phyloP scores from a whole-genome alignment of 2,329 filamentous ascomycete species.

The Fusarium bactridioides region DNA sequence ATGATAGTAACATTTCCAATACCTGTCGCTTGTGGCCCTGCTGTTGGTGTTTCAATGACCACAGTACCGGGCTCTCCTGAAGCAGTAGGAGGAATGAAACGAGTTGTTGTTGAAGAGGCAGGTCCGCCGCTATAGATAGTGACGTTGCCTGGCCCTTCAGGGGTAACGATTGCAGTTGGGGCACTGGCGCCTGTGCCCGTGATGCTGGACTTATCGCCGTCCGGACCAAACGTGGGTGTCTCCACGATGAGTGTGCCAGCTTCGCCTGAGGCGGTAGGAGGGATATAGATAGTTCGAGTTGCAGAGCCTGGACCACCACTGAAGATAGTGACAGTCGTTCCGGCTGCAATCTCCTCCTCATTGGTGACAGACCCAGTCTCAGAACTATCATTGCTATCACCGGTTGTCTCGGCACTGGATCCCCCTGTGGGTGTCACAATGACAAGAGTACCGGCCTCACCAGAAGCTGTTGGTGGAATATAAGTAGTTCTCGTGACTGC shows the following conservation, averaged over 20 bases:
- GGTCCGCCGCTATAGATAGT: conserved; percentile 11
- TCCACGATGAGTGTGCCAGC: conserved; percentile 3
- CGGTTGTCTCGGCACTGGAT: accelerated
- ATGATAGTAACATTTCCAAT: conserved; percentile 3
- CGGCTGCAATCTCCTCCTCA: background rate
- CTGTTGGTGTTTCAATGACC: conserved; percentile 15
- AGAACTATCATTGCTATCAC: accelerated
- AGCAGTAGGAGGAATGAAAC: background rate
- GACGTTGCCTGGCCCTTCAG: background rate
- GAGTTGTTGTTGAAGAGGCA: background rate
- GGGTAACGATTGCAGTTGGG: background rate
- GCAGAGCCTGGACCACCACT: background rate
- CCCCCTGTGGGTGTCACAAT: background rate
- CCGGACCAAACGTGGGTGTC: background rate
- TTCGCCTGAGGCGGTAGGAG: background rate
- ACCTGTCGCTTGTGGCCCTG: background rate
- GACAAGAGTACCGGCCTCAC: background rate
- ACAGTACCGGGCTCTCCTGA: conserved; percentile 1
- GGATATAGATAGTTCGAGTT: background rate
- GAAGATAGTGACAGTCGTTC: background rate
- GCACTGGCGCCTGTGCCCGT: background rate
- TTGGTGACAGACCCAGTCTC: background rate
- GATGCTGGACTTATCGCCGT: background rate
- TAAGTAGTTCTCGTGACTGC: background rate
- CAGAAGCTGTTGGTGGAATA: background rate